Conservation (phyloP, 371 early-diverging fungal genomes). For the Polyrhizophydium stewartii region DNA sequence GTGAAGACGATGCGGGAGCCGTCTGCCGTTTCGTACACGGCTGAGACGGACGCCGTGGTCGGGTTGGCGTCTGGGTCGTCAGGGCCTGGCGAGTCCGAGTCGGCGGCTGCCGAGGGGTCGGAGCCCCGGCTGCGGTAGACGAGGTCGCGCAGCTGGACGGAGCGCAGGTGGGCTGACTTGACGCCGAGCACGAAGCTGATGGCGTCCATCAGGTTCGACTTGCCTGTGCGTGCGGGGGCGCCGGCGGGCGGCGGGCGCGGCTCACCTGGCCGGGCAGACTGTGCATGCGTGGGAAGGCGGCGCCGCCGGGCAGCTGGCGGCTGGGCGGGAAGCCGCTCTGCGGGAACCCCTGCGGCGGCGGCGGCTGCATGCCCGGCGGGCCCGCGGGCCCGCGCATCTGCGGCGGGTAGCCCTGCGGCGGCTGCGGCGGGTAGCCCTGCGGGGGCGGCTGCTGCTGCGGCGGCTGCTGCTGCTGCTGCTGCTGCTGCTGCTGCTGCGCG, state of each 20-base stretch:
- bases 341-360: too few species aligned
- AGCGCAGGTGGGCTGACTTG: conserved; percentile 81
- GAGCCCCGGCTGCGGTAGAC: conserved; percentile 65
- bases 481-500: too few species aligned
- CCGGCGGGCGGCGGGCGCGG: background rate
- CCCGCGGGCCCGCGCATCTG: too few species aligned
- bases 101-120: conserved; percentile 20
- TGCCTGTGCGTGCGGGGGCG: conserved; percentile 53
- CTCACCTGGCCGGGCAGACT: background rate
- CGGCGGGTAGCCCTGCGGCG: too few species aligned
- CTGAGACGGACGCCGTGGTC: conserved; percentile 64
- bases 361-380: too few species aligned
- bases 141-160: conserved; percentile 81
- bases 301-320: background rate
- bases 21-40: conserved; percentile 66
- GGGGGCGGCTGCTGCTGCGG: too few species aligned
- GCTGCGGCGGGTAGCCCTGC: too few species aligned
- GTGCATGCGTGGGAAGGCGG: background rate
- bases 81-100: conserved; percentile 2
- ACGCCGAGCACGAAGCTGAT: conserved; percentile 97
- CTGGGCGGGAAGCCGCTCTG: too few species aligned
- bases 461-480: too few species aligned
- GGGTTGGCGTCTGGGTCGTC: background rate
- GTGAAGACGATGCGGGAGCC: conserved; percentile 56
- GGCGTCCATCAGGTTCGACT: conserved; percentile 99